These are phyloP conservation scores for Protomyces gravidus DNA, from an alignment of 1,139 yeast species.

Conservation along the genomic window DNA sequence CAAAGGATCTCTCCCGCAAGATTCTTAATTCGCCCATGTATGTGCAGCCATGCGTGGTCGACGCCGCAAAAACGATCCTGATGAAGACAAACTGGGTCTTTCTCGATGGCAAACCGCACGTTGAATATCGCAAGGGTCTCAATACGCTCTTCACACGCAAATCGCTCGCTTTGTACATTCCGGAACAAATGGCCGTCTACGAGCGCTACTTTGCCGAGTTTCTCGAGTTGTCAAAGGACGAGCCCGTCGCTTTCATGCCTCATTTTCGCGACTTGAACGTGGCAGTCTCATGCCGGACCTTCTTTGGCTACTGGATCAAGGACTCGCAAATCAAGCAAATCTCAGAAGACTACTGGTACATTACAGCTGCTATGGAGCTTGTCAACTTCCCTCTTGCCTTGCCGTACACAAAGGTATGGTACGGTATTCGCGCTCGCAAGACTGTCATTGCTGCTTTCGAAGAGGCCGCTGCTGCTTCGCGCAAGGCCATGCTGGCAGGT, in stretches of 20 bases:
- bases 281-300: slow-evolving; percentile 85
- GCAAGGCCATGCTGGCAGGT: slow-evolving; percentile 69
- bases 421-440: slow-evolving; percentile 89
- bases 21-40: slow-evolving; percentile 68
- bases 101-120: slow-evolving; percentile 89
- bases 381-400: slow-evolving; percentile 95
- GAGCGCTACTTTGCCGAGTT: slow-evolving; percentile 71
- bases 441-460: slow-evolving; percentile 89
- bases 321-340: slow-evolving; percentile 80
- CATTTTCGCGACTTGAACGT: slow-evolving; percentile 94
- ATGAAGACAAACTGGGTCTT: slow-evolving; percentile 98
- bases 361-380: slow-evolving; percentile 92
- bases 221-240: slow-evolving; percentile 51
- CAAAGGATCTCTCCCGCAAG: slow-evolving; percentile 85
- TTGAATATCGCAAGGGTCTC: slow-evolving; percentile 83
- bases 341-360: slow-evolving; percentile 85
- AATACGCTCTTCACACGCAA: slow-evolving; percentile 81
- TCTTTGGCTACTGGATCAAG: slow-evolving; percentile 91
- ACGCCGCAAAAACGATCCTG: slow-evolving; percentile 85
- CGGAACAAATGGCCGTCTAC: slow-evolving; percentile 76
- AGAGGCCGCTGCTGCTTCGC: slow-evolving; percentile 79
- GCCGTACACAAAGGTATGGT: slow-evolving; percentile 97
- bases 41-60: slow-evolving; percentile 97
- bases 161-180: slow-evolving; percentile 79
- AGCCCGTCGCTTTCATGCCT: slow-evolving; percentile 74